Conservation (phyloP, 768 basidiomycete genomes). For the Leccinum arenicola region DNA sequence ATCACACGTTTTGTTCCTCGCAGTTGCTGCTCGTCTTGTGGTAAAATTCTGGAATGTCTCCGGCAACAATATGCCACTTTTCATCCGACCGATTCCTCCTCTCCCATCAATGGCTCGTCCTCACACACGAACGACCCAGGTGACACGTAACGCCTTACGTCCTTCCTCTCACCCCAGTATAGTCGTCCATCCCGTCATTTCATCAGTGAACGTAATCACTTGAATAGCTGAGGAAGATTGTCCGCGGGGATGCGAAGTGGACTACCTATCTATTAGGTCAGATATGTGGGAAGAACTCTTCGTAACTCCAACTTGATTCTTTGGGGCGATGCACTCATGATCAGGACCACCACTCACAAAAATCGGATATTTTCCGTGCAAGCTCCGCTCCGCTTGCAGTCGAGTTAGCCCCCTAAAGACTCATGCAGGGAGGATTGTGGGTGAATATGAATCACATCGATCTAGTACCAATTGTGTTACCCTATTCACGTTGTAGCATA, state of each 20-base stretch:
- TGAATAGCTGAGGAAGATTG: constrained; percentile 6
- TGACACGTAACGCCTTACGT: constrained; percentile 18
- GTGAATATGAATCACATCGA: constrained; percentile 7
- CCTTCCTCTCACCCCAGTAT: constrained; percentile 7
- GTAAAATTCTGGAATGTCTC: constrained; percentile 51
- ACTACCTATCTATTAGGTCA: constrained; percentile 22
- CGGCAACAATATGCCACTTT: constrained; percentile 62
- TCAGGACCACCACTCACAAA: neutral
- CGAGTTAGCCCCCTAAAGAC: constrained; percentile 10
- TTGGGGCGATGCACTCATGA: neutral
- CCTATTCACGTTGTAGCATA: constrained; percentile 6
- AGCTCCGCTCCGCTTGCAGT: neutral
- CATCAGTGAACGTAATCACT: constrained; percentile 16
- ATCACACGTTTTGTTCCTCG: constrained; percentile 12
- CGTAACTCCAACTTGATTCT: neutral
- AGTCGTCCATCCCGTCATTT: constrained; percentile 16
- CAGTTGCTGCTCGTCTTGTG: constrained; percentile 56
- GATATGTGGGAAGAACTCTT: constrained; percentile 21
- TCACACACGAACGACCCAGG: constrained; percentile 7
- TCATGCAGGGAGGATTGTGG: constrained; percentile 9
- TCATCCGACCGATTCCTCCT: constrained; percentile 35
- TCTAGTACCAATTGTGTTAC: constrained; percentile 6
- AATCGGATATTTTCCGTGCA: neutral
- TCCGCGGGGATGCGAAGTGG: constrained; percentile 22
- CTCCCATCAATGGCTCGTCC: constrained; percentile 6